A percentile compares a stretch with the other conserved stretches of the same genome.
phyloP scores from a whole-genome alignment of 1,139 yeast species.

The Candida tropicalis region DNA sequence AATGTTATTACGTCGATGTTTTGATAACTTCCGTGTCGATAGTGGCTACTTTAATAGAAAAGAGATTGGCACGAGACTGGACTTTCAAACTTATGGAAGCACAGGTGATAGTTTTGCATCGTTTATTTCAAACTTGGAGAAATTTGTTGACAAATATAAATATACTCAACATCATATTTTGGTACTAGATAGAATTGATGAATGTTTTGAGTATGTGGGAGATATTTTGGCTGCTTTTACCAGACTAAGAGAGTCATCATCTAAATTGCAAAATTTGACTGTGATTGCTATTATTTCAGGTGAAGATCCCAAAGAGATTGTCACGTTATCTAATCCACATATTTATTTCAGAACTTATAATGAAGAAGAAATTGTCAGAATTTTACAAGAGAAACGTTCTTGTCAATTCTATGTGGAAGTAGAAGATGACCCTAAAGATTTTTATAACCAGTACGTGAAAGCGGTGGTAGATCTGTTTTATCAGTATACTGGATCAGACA shows the following conservation, averaged over 20 bases:
- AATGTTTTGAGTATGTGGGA: conserved; percentile 50
- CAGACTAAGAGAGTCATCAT: conserved; percentile 46
- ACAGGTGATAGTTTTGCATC: conserved; percentile 50
- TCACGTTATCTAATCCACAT: conserved; percentile 52
- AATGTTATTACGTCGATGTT: conserved; percentile 41
- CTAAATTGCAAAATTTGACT: conserved; percentile 28
- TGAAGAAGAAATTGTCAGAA: conserved; percentile 38
- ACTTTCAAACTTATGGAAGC: conserved; percentile 20
- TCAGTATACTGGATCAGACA: conserved; percentile 57
- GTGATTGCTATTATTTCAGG: conserved; percentile 38
- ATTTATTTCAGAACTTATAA: conserved; percentile 51
- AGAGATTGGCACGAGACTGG: conserved; percentile 11
- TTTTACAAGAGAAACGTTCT: conserved; percentile 33
- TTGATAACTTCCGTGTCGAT: conserved; percentile 31
- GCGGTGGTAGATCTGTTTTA: conserved; percentile 54
- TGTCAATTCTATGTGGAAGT: conserved; percentile 32
- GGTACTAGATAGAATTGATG: conserved; percentile 62
- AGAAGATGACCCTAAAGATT: conserved; percentile 26
- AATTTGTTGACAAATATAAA: conserved; percentile 32
- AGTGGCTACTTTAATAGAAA: conserved; percentile 28
- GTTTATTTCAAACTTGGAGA: conserved; percentile 45
- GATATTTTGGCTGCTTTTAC: conserved; percentile 51
- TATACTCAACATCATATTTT: conserved; percentile 48
- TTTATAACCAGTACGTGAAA: conserved; percentile 53
- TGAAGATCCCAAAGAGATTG: conserved; percentile 50